These are phyloP conservation scores for Umbellularia californica DNA, from an alignment of 164 flowering plant genomes.

Conservation along the genomic window DNA sequence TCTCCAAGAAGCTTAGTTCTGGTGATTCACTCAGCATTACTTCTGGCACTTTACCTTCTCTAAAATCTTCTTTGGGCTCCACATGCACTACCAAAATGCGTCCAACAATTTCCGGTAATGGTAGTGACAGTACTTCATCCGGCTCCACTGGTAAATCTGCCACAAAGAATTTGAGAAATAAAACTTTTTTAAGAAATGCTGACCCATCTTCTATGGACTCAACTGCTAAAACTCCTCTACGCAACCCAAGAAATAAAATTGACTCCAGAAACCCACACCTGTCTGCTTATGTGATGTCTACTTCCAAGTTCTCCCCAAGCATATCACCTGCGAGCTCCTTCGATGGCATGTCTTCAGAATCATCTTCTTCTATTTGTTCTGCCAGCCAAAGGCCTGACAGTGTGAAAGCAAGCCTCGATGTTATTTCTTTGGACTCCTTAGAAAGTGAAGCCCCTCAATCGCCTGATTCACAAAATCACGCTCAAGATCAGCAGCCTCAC, in stretches of 20 bases:
- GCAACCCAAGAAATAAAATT: not conserved
- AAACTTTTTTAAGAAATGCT: conserved; percentile 17
- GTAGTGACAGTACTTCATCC: conserved; percentile 37
- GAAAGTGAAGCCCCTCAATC: conserved; percentile 19
- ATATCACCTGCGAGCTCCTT: conserved; percentile 16
- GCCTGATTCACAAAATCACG: conserved; percentile 15
- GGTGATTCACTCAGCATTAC: conserved; percentile 22
- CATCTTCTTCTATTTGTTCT: conserved; percentile 61
- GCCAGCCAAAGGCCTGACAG: conserved; percentile 34
- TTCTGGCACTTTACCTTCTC: conserved; percentile 33
- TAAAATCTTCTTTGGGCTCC: conserved; percentile 38
- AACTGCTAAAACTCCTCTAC: conserved; percentile 6
- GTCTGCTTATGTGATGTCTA: not conserved
- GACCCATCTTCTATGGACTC: not conserved
- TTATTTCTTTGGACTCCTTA: conserved; percentile 16
- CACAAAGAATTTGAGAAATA: conserved; percentile 26
- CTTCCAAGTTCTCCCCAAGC: not conserved
- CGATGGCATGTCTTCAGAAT: conserved; percentile 55
- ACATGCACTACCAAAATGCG: conserved; percentile 27
- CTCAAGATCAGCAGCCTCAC: conserved; percentile 5
- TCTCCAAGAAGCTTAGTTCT: conserved; percentile 21
- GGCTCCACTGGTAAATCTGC: conserved; percentile 12
- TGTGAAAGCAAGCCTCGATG: conserved; percentile 28
- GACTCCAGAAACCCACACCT: not conserved
- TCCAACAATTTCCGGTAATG: conserved; percentile 38